These are phyloP conservation scores for Globisporangium irregulare DNA, from an alignment of 352 stramenopile genomes.

Conservation along the genomic window DNA sequence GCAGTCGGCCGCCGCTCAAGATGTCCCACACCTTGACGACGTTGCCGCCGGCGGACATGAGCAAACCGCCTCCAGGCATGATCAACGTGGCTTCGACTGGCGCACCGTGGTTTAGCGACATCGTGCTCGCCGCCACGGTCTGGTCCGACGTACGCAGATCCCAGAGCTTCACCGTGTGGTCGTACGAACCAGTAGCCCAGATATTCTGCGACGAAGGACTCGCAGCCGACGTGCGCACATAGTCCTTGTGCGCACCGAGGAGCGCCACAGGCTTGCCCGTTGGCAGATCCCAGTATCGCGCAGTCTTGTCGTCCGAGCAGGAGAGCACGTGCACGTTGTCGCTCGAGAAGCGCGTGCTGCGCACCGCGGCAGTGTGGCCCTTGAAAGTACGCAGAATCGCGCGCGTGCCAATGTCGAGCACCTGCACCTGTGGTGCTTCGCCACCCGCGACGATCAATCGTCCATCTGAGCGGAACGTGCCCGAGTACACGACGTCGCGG, in stretches of 20 bases:
- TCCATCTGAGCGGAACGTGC: constrained; percentile 84
- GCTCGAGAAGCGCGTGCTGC: constrained; percentile 71
- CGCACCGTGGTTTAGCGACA: constrained; percentile 79
- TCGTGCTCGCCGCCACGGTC: constrained; percentile 43
- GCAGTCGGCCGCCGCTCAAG: constrained; percentile 76
- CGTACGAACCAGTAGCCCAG: constrained; percentile 89
- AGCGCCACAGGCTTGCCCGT: constrained; percentile 76
- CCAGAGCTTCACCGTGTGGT: constrained; percentile 93
- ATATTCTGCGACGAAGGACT: constrained; percentile 76
- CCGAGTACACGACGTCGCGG: constrained; percentile 84
- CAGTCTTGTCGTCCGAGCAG: constrained; percentile 89
- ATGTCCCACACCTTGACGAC: constrained; percentile 93
- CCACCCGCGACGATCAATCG: constrained; percentile 85
- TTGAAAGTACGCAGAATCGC: constrained; percentile 86
- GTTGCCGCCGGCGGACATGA: constrained; percentile 87
- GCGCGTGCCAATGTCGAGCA: constrained; percentile 84
- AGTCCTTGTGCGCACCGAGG: constrained; percentile 85
- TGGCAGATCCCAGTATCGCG: constrained; percentile 85
- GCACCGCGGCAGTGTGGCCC: constrained; percentile 77
- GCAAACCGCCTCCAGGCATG: constrained; percentile 76
- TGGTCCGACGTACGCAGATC: constrained; percentile 81
- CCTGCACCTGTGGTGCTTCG: constrained; percentile 71
- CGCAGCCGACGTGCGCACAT: constrained; percentile 75
- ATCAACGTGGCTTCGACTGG: constrained; percentile 88
- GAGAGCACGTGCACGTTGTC: constrained; percentile 88